Conservation (phyloP, 2,329 filamentous ascomycete species). For the Talaromyces sp. region DNA sequence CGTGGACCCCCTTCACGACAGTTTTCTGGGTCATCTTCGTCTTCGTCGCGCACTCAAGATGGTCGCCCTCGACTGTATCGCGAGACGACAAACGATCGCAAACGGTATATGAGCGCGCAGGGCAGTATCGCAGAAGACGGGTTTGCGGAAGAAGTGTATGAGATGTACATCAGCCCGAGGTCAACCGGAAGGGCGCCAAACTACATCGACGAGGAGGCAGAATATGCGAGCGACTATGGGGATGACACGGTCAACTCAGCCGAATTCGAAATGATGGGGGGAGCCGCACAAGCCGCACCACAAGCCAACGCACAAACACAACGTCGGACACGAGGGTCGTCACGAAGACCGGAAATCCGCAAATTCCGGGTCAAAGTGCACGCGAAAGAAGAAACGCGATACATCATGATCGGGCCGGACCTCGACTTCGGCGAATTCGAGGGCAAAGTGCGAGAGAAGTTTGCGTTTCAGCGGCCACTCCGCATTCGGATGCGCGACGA, state of each 20-base stretch:
- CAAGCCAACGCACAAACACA: slow-evolving; percentile 1
- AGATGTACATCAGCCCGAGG: slow-evolving; percentile 60
- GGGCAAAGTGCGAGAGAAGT: slow-evolving; percentile 78
- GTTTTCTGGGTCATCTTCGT: slow-evolving; percentile 17
- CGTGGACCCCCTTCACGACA: slow-evolving; percentile 37
- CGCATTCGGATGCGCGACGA: slow-evolving; percentile 88
- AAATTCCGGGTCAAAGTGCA: slow-evolving; percentile 92
- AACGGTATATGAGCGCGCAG: slow-evolving; percentile 24
- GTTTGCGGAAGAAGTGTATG: slow-evolving; percentile 48
- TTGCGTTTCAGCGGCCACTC: slow-evolving; percentile 57
- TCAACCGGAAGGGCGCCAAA: slow-evolving; percentile 42
- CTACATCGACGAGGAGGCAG: slow-evolving; percentile 76
- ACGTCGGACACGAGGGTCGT: slow-evolving; percentile 9
- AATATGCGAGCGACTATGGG: slow-evolving; percentile 45
- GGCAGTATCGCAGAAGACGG: slow-evolving; percentile 21
- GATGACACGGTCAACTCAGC: slow-evolving; percentile 66
- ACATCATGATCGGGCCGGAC: slow-evolving; percentile 74
- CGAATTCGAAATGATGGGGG: slow-evolving; percentile 73
- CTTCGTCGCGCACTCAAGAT: slow-evolving; percentile 19
- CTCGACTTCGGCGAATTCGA: slow-evolving; percentile 73
- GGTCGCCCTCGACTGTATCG: slow-evolving; percentile 23
- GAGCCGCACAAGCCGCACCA: slow-evolving; percentile 27
- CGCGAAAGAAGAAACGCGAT: slow-evolving; percentile 75
- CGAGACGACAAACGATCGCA: slow-evolving; percentile 25
- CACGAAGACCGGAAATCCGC: slow-evolving; percentile 56